Conservation (phyloP, 306 rosid species). For the Canavalia ensiformis region DNA sequence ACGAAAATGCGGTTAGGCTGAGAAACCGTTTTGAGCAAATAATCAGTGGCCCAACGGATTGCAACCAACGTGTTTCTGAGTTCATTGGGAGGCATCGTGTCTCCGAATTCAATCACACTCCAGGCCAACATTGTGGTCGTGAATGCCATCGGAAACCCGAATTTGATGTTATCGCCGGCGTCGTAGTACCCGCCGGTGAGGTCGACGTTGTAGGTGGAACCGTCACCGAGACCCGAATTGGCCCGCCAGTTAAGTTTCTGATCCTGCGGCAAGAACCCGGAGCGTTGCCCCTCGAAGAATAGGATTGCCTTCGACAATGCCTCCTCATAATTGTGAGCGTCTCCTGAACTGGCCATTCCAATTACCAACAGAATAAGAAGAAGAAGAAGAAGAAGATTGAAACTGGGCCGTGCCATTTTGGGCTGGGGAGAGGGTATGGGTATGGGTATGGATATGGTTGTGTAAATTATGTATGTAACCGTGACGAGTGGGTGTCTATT, state of each 20-base stretch:
- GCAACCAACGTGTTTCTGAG: constrained; percentile 69
- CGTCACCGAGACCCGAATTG: constrained; percentile 78
- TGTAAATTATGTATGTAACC: too few species aligned
- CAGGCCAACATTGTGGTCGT: constrained; percentile 93
- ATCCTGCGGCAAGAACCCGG: constrained; percentile 75
- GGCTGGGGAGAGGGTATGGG: not conserved
- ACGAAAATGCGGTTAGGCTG: constrained; percentile 91
- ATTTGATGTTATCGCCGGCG: constrained; percentile 94
- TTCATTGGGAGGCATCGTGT: constrained; percentile 77
- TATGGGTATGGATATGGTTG: not conserved
- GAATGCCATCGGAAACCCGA: constrained; percentile 94
- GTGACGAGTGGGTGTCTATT: not conserved
- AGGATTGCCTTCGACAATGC: constrained; percentile 83
- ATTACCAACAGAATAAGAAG: not conserved
- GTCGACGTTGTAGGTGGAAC: constrained; percentile 75
- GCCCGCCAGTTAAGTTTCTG: constrained; percentile 76
- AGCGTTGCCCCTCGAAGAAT: constrained; percentile 92
- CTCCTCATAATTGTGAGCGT: constrained; percentile 66
- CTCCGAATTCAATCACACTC: constrained; percentile 94
- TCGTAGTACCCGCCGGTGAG: constrained; percentile 94
- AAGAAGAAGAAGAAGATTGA: not conserved
- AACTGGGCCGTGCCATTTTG: constrained; percentile 40
- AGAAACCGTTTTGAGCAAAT: constrained; percentile 81
- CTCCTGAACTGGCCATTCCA: not conserved
- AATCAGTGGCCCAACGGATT: constrained; percentile 89